These are phyloP conservation scores for Diaporthe velutina DNA, from an alignment of 2,329 filamentous ascomycete genomes.

Conservation along the genomic window DNA sequence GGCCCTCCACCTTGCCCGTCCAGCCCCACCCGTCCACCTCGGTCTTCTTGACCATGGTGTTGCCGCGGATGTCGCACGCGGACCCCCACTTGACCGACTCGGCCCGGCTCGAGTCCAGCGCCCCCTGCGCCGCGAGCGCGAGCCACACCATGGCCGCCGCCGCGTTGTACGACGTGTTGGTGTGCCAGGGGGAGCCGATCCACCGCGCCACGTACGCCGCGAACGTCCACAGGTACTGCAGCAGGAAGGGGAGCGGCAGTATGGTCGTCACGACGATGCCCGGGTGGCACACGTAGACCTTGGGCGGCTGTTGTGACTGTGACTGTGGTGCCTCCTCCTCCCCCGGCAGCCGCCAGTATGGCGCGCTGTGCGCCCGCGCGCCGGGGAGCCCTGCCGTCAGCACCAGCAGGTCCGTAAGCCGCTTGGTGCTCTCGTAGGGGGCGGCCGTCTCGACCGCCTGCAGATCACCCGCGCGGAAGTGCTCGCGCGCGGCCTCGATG, in stretches of 20 bases:
- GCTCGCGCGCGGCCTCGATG: conserved; percentile 72
- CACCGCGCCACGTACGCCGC: conserved; percentile 80
- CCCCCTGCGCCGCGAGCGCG: conserved; percentile 74
- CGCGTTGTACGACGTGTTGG: conserved; percentile 79
- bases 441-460: conserved; percentile 74
- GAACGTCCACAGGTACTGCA: conserved; percentile 77
- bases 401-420: conserved; percentile 86
- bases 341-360: conserved; percentile 61
- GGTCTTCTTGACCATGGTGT: conserved; percentile 76
- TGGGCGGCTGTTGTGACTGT: not conserved
- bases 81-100: conserved; percentile 86
- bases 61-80: conserved; percentile 70
- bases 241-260: conserved; percentile 77
- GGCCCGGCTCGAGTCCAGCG: conserved; percentile 68
- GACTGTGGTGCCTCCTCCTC: not conserved
- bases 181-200: conserved; percentile 91
- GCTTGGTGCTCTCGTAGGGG: conserved; percentile 90
- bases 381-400: conserved; percentile 79
- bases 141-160: conserved; percentile 84
- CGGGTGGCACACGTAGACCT: conserved; percentile 83
- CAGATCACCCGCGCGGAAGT: conserved; percentile 78
- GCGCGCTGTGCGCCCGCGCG: conserved; percentile 66
- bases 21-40: conserved; percentile 91
- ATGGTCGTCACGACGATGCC: conserved; percentile 88
- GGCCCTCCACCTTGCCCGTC: conserved; percentile 67